Evolutionary conservation across 2,329 filamentous ascomycete genomes (phyloP).

Genomic region (Huntiella bhutanensis): DNA sequence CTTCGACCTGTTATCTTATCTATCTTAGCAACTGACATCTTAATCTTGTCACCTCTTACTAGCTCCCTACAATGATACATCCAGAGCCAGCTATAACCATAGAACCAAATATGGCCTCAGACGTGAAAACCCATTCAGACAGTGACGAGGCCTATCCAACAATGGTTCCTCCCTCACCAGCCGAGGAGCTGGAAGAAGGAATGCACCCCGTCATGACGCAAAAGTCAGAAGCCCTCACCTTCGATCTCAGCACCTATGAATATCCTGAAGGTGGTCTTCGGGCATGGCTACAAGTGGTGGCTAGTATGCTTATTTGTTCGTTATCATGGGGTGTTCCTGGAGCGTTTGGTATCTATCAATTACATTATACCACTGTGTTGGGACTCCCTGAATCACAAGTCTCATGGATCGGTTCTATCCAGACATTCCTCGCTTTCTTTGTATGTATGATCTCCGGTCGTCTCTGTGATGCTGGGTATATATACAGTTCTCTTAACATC

Average conservation of each 20-base stretch:
- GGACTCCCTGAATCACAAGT: conserved; percentile 19
- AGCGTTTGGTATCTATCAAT: conserved; percentile 35
- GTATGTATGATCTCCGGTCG: conserved; percentile 29
- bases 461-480: conserved; percentile 31
- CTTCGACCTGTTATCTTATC: no score
- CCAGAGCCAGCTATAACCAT: no score
- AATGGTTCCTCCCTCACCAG: conserved; percentile 1
- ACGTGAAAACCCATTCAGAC: background rate
- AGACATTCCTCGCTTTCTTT: conserved; percentile 31
- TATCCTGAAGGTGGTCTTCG: conserved; percentile 26
- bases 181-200: conserved; percentile 1
- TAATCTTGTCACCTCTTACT: no score
- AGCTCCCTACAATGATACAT: no score
- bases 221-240: background rate
- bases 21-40: no score
- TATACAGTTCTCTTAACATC: conserved; percentile 21
- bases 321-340: conserved; percentile 31
- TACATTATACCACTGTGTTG: conserved; percentile 25
- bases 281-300: conserved; percentile 32
- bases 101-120: no score
- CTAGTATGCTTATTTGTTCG: conserved; percentile 27
- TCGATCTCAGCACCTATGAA: background rate
- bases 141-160: conserved; percentile 5
- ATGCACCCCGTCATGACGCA: background rate
- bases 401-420: conserved; percentile 29